phyloP scores from a whole-genome alignment of 2,329 filamentous ascomycete species.

The Podosphaera leucotricha region DNA sequence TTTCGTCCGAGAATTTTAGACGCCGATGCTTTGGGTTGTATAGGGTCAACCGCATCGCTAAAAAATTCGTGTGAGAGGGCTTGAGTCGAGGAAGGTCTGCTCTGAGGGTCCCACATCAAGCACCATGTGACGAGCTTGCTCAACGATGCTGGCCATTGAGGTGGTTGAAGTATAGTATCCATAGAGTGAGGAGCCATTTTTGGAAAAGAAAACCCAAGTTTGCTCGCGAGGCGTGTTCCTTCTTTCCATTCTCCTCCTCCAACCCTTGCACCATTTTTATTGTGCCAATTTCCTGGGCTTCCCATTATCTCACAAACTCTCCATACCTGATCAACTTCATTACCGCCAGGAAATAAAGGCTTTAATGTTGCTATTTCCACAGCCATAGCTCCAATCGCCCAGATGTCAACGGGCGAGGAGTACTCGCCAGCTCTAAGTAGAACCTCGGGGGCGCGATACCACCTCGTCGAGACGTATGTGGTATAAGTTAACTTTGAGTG shows the following conservation, averaged over 20 bases:
- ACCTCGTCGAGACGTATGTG: slow-evolving; percentile 92
- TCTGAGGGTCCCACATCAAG: slow-evolving; percentile 94
- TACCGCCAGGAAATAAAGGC: slow-evolving; percentile 87
- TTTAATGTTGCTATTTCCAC: slow-evolving; percentile 94
- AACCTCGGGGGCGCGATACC: slow-evolving; percentile 87
- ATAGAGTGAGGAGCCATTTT: slow-evolving; percentile 98
- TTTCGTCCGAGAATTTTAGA: slow-evolving; percentile 72
- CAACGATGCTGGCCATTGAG: slow-evolving; percentile 76
- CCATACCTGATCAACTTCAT: slow-evolving; percentile 98
- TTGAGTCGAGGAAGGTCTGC: slow-evolving; percentile 72
- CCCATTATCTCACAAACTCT: slow-evolving; percentile 98
- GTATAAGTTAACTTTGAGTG: slow-evolving; percentile 93
- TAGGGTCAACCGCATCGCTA: slow-evolving; percentile 68
- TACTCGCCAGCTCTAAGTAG: slow-evolving; percentile 86
- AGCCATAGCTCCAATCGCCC: slow-evolving; percentile 96
- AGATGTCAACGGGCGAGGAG: slow-evolving; percentile 93
- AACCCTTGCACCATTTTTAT: slow-evolving; percentile 64
- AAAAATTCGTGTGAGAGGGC: slow-evolving; percentile 95
- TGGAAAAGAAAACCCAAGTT: slow-evolving; percentile 94
- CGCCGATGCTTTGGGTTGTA: slow-evolving; percentile 74
- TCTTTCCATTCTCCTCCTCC: slow-evolving; percentile 97
- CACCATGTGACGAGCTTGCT: slow-evolving; percentile 96
- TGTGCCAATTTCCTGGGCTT: slow-evolving; percentile 94
- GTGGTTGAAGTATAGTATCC: slow-evolving; percentile 74
- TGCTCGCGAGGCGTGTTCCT: slow-evolving; percentile 73